Evolutionary conservation across 2,329 filamentous ascomycete genomes (phyloP), one percentile per base, ranked within the genome.

Genomic region (Tympanopsis confertula): DNA sequence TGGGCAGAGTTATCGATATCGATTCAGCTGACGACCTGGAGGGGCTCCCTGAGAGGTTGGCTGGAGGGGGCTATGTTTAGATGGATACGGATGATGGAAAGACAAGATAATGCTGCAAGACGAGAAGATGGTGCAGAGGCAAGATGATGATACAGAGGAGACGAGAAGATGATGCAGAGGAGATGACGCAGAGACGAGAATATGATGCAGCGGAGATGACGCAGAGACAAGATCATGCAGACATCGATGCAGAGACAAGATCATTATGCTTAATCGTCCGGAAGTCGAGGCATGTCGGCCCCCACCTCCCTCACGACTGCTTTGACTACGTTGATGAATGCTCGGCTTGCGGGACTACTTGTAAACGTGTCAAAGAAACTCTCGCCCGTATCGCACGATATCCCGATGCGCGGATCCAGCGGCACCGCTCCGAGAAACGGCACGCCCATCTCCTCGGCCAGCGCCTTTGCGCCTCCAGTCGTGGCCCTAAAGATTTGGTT

Each of bases 311-410:
- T 62, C 14, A 75, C 77, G 37, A 95, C 68, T 35, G 74, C 73
- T 50, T 73, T 75, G 24, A 98, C 88, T 7, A 98, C 88, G 24
- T 68, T 67, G 60, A 77, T 81, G 42, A 98, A 74, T 3, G 89
- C 88, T 47, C 71, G 66, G 51, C 86, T 94, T 2, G 91, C 88
- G 22, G 91, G 89, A 47, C 86, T 94, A 49, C 96, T 88, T 0
- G 89, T 86, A 57, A 86, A 98, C 18, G 78, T 81, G 52, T 96
- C 88, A 52, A 96, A 84, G 60, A 93, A 98, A 59, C 87, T 95
- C 72, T 98, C 91, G 4, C 93, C 91, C 58, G 85, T 95, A 58
- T 98, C 91, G 53, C 89, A 95, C 3, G 88, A 82, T 84, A 95
- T 93, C 5, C 91, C 85, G 47, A 98, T 94, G 44, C 89, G 69